A percentile compares a stretch with the other conserved stretches of the same genome.
These are phyloP conservation scores for Aureobasidium vineae DNA, from an alignment of 2,329 filamentous ascomycete genomes.

Conservation along the genomic window DNA sequence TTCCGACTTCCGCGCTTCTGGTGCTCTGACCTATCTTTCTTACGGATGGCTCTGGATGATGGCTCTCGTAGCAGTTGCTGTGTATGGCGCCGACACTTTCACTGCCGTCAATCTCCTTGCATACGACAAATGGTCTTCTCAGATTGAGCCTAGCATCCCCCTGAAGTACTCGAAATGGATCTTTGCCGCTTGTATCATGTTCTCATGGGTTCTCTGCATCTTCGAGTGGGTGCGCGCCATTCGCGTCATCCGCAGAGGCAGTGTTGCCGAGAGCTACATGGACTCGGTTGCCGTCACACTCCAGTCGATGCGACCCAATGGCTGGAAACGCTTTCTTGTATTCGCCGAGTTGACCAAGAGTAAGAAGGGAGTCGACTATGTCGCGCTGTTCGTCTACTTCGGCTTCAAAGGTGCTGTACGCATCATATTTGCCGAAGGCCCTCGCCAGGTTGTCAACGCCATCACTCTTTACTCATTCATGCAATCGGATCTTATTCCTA, in stretches of 20 bases:
- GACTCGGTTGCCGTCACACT: conserved; percentile 82
- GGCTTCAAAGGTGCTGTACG: conserved; percentile 81
- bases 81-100: conserved; percentile 89
- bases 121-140: conserved; percentile 84
- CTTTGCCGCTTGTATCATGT: conserved; percentile 86
- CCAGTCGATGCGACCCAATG: conserved; percentile 76
- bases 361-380: conserved; percentile 85
- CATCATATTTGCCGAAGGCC: conserved; percentile 85
- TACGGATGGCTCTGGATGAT: conserved; percentile 84
- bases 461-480: conserved; percentile 86
- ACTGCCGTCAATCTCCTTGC: conserved; percentile 87
- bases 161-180: conserved; percentile 88
- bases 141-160: conserved; percentile 74
- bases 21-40: conserved; percentile 72
- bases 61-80: conserved; percentile 72
- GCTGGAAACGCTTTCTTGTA: conserved; percentile 88
- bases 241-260: conserved; percentile 77
- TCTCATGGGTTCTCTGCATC: conserved; percentile 77
- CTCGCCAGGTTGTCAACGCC: conserved; percentile 86
- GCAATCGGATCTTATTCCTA: conserved; percentile 67
- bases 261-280: conserved; percentile 87
- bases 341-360: conserved; percentile 89
- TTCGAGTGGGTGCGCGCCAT: conserved; percentile 79
- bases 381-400: conserved; percentile 90
- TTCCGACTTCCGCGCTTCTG: conserved; percentile 77